These are phyloP conservation scores for Priceomyces fermenticarens DNA, from an alignment of 805 yeast genomes.

Conservation along the genomic window DNA sequence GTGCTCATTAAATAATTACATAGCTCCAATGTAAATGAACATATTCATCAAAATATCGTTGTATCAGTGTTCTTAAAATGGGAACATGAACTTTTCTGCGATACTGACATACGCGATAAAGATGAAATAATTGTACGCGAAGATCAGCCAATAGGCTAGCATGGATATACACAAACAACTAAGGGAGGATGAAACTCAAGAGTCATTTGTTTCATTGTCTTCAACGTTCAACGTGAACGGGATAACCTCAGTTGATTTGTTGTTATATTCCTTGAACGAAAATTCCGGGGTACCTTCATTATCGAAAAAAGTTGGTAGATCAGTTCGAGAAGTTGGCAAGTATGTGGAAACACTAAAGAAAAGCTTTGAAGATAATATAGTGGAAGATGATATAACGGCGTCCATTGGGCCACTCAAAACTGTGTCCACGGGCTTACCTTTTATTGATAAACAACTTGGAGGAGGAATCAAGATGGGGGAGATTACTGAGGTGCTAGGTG, in stretches of 20 bases:
- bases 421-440: conserved; percentile 22
- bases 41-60: too few species aligned
- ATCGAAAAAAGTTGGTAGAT: conserved; percentile 21
- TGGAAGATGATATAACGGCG: background rate
- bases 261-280: conserved; percentile 11
- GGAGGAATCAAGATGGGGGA: conserved; percentile 32
- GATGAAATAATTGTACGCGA: background rate
- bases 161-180: conserved; percentile 27
- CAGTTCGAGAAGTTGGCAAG: conserved; percentile 25
- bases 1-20: conserved; percentile 46
- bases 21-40: background rate
- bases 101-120: background rate
- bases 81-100: background rate
- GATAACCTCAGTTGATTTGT: conserved; percentile 21
- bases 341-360: conserved; percentile 10
- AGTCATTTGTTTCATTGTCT: conserved; percentile 14
- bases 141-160: background rate
- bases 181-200: conserved; percentile 7
- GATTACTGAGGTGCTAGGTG: conserved; percentile 75
- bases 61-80: background rate
- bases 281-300: conserved; percentile 11
- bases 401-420: background rate
- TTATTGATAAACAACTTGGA: conserved; percentile 23
- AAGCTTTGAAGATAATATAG: conserved; percentile 3
- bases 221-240: conserved; percentile 20